Conservation (phyloP, 2,329 filamentous ascomycete genomes). For the Verticillium nonalfalfae region DNA sequence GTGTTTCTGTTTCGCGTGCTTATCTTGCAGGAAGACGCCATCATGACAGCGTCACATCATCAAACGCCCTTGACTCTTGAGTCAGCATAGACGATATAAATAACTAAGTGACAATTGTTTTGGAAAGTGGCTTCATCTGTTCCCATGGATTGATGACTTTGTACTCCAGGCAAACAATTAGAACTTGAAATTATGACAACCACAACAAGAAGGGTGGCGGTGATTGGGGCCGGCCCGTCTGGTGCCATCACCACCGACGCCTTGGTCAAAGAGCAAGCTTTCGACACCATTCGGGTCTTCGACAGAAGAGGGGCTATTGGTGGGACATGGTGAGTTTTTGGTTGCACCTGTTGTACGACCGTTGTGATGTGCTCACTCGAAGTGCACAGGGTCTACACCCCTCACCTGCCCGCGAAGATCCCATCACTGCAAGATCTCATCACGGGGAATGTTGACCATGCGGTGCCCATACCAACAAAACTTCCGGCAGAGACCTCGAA, state of each 20-base stretch:
- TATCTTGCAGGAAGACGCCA: constrained; percentile 1
- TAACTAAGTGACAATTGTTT: neutral
- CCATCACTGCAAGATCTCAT: constrained; percentile 26
- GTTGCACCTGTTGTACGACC: no score
- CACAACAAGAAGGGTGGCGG: constrained; percentile 31
- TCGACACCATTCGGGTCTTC: constrained; percentile 51
- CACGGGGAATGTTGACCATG: constrained; percentile 34
- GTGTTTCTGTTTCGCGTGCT: neutral
- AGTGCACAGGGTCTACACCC: constrained; percentile 21
- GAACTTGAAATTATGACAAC: neutral
- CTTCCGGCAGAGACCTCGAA: constrained; percentile 34
- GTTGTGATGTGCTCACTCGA: neutral
- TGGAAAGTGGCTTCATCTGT: neutral
- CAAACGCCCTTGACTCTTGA: neutral
- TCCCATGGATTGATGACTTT: neutral
- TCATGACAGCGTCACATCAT: neutral
- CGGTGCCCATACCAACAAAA: constrained; percentile 30
- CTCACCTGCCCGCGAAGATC: constrained; percentile 22
- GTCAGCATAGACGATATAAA: neutral
- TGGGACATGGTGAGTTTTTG: constrained; percentile 43
- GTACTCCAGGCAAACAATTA: no score
- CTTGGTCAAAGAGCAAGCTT: constrained; percentile 45
- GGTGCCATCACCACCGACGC: constrained; percentile 53
- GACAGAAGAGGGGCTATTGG: constrained; percentile 48
- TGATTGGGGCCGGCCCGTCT: constrained; percentile 51